Base-by-base conservation (phyloP, 345 rosid genomes). In the Sisymbrium altissimum region DNA sequence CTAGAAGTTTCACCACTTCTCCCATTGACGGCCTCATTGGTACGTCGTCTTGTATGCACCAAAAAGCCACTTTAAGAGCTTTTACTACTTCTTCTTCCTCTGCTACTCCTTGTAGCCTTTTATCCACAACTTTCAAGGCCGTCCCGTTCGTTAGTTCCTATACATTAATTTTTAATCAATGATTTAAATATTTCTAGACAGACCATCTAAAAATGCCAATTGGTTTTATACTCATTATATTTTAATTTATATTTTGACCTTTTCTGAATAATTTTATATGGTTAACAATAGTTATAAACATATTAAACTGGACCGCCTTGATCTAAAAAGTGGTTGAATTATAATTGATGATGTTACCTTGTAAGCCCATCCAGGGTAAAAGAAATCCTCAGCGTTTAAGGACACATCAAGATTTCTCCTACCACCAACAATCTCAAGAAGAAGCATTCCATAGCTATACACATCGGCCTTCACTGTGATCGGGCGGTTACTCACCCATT, bases 401-500 rank as follows among this genome's bases (percentile, higher is more conserved):
- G 92, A 84, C 83, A 86, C 80, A 77, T 89, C 97, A 4, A 89
- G 86, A 73, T 88, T 92, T 78, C 89, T 86, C 54, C 94, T 72
- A 41, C 96, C 92, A 32, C 96, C 89, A 9, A 92, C 66, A 32
- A 92, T 83, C 81, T 88, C 94, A 77, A 92, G 66, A 36, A 92
- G 86, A 15, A 92, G 92, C 88, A 89, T 86, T 13, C 96, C 94
- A 14, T 85, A 89, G 53, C 97, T 91, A 59, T 91, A 91, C 46
- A 92, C 93, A 69, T 92, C 97, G 1, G 88, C 96, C 77, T 92
- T 89, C 14, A 86, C 92, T 0, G 97, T 92, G 64, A 87, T 83
- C 3, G 88, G 88, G 5, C 91, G 80, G 65, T 88, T 88, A 66
- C 87, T 85, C 2, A 89, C 80, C 95, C 95, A 89, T 44, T 89